A percentile compares a stretch with the other conserved stretches of the same genome.
These are phyloP conservation scores for Macadamia integrifolia DNA, from an alignment of 164 flowering plant genomes.

Conservation along the genomic window DNA sequence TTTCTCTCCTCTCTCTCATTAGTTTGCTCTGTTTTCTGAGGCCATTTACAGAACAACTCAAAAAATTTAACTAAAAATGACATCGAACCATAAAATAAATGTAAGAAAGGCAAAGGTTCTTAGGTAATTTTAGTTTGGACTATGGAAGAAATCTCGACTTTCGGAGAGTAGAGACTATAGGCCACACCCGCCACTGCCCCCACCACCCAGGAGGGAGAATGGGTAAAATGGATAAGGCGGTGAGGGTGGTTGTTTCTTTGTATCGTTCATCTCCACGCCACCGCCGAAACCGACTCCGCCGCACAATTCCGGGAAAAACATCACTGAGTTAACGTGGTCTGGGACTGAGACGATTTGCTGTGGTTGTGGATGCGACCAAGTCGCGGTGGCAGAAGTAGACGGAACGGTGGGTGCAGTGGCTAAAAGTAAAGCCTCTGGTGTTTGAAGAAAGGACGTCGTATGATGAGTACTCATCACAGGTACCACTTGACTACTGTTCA, in stretches of 20 bases:
- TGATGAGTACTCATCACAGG: background rate
- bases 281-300: background rate
- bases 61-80: too few species aligned
- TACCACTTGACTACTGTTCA: conserved; percentile 2
- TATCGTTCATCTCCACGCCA: too few species aligned
- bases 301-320: conserved; percentile 21
- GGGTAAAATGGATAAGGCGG: conserved; percentile 68
- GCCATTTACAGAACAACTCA: too few species aligned
- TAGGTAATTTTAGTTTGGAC: too few species aligned
- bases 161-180: too few species aligned
- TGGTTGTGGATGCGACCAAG: background rate
- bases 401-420: background rate
- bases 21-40: too few species aligned
- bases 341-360: background rate
- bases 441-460: conserved; percentile 1
- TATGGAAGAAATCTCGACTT: too few species aligned
- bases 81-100: too few species aligned
- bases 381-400: background rate
- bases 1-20: too few species aligned
- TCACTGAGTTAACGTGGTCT: conserved; percentile 1
- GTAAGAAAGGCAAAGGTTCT: too few species aligned
- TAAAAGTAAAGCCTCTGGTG: conserved; percentile 9
- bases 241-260: background rate
- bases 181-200: conserved; percentile 1
- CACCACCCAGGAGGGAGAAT: conserved; percentile 51